phyloP scores from a whole-genome alignment of 2,329 filamentous ascomycete species.

The Elsinoe arachidis region DNA sequence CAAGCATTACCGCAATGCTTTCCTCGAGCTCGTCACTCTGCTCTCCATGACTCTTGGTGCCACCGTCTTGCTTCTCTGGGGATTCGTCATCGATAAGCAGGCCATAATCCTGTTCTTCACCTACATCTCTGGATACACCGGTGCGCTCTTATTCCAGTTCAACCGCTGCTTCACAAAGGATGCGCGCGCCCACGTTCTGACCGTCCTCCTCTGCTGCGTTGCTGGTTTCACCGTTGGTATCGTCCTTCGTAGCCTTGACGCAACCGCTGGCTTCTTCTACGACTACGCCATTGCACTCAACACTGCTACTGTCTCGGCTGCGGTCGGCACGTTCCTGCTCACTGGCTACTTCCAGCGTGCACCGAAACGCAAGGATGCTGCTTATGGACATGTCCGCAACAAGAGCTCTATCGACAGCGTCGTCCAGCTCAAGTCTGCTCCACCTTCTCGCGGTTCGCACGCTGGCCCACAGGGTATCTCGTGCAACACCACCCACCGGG shows the following conservation, averaged over 20 bases:
- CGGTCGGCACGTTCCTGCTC: constrained; percentile 12
- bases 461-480: background rate
- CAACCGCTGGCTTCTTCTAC: constrained; percentile 11
- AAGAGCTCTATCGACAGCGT: constrained; percentile 6
- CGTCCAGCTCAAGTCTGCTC: constrained; percentile 9
- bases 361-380: background rate
- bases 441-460: constrained; percentile 4
- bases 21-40: constrained; percentile 13
- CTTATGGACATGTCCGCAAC: background rate
- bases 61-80: constrained; percentile 14
- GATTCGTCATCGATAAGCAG: constrained; percentile 13
- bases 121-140: constrained; percentile 15
- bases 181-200: constrained; percentile 13
- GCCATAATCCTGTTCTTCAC: constrained; percentile 15
- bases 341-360: constrained; percentile 15
- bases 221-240: constrained; percentile 15
- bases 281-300: constrained; percentile 16
- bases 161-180: constrained; percentile 16
- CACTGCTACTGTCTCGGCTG: constrained; percentile 13
- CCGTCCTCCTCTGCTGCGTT: constrained; percentile 14
- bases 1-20: constrained; percentile 14
- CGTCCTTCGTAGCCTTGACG: constrained; percentile 11
- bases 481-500: constrained; percentile 13
- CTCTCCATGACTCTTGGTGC: constrained; percentile 13
- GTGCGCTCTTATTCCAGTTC: constrained; percentile 17